Percentiles rank a stretch among this genome's conserved stretches.
Evolutionary conservation across 148 eudicot genomes (phyloP).

Genomic region (Fallopia convolvulus): DNA sequence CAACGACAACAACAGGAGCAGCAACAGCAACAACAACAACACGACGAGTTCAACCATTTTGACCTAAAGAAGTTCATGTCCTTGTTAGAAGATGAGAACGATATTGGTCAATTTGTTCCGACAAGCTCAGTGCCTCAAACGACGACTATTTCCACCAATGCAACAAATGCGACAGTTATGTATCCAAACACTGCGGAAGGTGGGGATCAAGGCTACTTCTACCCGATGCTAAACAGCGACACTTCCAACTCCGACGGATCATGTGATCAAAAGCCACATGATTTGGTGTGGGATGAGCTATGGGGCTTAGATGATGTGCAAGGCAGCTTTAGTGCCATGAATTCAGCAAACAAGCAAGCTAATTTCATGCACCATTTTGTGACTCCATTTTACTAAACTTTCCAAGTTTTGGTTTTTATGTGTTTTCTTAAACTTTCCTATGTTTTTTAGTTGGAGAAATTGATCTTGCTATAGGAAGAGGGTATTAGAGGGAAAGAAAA

Average conservation of each 20-base stretch:
- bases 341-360: not conserved
- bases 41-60: not conserved
- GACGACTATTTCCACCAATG: not conserved
- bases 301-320: constrained; percentile 8
- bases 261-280: not conserved
- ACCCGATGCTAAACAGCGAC: not conserved
- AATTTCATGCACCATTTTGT: constrained; percentile 3
- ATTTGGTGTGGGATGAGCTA: constrained; percentile 3
- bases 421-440: not conserved
- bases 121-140: not conserved
- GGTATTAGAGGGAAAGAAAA: not conserved
- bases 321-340: not conserved
- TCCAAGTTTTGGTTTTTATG: not conserved
- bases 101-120: not conserved
- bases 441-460: constrained; percentile 1
- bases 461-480: not conserved
- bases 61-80: constrained; percentile 34
- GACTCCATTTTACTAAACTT: not conserved
- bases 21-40: constrained; percentile 4
- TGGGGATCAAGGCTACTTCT: not conserved
- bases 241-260: constrained; percentile 4
- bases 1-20: constrained; percentile 21
- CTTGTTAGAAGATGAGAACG: not conserved
- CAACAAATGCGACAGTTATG: not conserved
- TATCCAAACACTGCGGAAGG: not conserved